Evolutionary conservation across 148 eudicot species (phyloP).

Genomic region (Euryodendron excelsum): DNA sequence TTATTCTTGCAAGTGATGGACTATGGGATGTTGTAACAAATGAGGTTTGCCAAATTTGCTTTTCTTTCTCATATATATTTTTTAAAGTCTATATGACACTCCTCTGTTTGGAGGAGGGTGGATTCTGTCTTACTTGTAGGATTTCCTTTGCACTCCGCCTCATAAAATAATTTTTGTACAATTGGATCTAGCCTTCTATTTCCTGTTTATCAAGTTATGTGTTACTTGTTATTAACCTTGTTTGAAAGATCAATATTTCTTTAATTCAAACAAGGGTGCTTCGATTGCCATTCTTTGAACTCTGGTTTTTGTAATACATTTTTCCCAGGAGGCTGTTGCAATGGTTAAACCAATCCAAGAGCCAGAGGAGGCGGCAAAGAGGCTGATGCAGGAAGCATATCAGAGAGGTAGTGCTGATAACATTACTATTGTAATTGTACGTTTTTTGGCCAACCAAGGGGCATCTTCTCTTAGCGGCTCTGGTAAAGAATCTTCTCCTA

Average conservation of each 20-base stretch:
- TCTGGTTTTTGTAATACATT: not conserved
- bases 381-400: constrained; percentile 78
- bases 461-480: not conserved
- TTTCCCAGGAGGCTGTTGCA: constrained; percentile 68
- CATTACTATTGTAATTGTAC: constrained; percentile 74
- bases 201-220: not conserved
- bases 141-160: not conserved
- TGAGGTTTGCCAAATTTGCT: constrained; percentile 45
- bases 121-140: not conserved
- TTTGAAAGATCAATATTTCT: not conserved
- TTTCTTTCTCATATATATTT: not conserved
- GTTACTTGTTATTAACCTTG: not conserved
- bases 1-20: constrained; percentile 93
- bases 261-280: not conserved
- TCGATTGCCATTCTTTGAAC: not conserved
- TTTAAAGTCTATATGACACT: not conserved
- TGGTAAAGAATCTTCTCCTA: not conserved
- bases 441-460: constrained; percentile 44
- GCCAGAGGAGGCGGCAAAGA: constrained; percentile 81
- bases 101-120: no score
- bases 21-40: constrained; percentile 92
- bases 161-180: not conserved
- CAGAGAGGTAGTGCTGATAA: constrained; percentile 92
- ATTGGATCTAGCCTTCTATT: not conserved
- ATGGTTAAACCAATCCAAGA: constrained; percentile 76